Conservation (phyloP, 305 asterid genomes). For the Coffea humblotiana region DNA sequence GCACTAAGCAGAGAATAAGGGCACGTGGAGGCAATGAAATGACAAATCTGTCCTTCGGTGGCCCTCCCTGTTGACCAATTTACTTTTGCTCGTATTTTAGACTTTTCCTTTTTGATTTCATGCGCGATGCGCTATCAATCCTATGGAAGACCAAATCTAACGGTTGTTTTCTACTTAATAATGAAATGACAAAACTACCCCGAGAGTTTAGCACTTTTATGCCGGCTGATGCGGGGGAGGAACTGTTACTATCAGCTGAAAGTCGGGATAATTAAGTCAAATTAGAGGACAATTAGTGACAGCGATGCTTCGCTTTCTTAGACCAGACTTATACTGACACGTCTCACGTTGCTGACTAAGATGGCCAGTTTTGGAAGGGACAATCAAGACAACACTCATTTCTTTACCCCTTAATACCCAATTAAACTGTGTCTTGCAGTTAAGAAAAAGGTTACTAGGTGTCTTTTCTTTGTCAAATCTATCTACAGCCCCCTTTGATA, state of each 20-base stretch:
- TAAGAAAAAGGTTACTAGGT: background rate
- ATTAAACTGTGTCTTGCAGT: background rate
- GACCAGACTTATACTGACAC: background rate
- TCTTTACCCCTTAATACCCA: background rate
- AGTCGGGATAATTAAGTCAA: slow-evolving; percentile 36
- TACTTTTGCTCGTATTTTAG: too few species aligned
- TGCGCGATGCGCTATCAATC: background rate
- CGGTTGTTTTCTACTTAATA: slow-evolving; percentile 12
- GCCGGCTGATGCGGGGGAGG: slow-evolving; percentile 37
- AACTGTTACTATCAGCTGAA: slow-evolving; percentile 16
- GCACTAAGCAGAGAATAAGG: slow-evolving; percentile 29
- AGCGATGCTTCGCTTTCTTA: background rate
- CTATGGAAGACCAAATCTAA: slow-evolving; percentile 13
- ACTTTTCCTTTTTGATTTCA: background rate
- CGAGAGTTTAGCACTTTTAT: slow-evolving; percentile 24
- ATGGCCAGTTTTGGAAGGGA: background rate
- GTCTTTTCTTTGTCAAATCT: background rate
- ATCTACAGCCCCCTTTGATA: background rate
- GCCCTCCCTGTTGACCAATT: background rate
- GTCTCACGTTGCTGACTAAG: background rate
- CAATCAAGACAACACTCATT: background rate
- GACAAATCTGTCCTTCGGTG: slow-evolving; percentile 31
- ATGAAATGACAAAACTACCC: slow-evolving; percentile 52
- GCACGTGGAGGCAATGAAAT: slow-evolving; percentile 40
- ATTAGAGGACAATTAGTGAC: slow-evolving; percentile 1